Evolutionary conservation across 257 asterid species (phyloP), one percentile per base, ranked within the genome.

Genomic region (Primulina eburnea): DNA sequence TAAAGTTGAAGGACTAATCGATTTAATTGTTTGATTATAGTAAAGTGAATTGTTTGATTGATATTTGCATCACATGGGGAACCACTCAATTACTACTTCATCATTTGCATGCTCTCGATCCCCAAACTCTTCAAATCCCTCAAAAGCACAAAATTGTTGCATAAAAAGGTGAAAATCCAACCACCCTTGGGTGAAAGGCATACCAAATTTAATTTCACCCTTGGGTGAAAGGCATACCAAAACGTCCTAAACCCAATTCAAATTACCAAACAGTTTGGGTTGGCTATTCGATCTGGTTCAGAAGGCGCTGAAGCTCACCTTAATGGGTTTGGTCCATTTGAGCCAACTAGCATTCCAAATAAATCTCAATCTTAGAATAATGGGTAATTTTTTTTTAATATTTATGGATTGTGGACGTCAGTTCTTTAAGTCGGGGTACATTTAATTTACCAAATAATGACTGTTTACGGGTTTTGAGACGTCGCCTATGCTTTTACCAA

Each of bases 21-120:
- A 50, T 50, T 35, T 50, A 38, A 10, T 38, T 8, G 50, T 12
- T 38, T 38, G 50, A 61, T 28, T 61, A 4, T 29, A 9, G 37
- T 61, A 33, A 34, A 62, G 52, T 5, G 52, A 34, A 62, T 17
- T 1, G 52, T 73, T 50, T 62, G 67, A 69, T 52, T 40, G 58
- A 20, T 43, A 60, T 28, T 43, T 61, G 60, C 37, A 34, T 74
- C 80, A 80, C 84, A 80, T 79, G 82, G 81, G 76, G 64, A 77
- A 66, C 80, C 71, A 79, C 71, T 77, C 78, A 65, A 82, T 64
- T 55, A 59, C 75, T 56, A 77, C 75, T 82, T 79, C 34, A 76
- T 69, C 57, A 60, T 21, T 0, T 74, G 64, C 76, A 68, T 68
- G 74, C 75, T 66, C 47, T 30, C n/a, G n/a, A n/a, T n/a, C 30